Evolutionary conservation across 75 land plant genomes (phyloP).

Genomic region (Picea sitchensis): DNA sequence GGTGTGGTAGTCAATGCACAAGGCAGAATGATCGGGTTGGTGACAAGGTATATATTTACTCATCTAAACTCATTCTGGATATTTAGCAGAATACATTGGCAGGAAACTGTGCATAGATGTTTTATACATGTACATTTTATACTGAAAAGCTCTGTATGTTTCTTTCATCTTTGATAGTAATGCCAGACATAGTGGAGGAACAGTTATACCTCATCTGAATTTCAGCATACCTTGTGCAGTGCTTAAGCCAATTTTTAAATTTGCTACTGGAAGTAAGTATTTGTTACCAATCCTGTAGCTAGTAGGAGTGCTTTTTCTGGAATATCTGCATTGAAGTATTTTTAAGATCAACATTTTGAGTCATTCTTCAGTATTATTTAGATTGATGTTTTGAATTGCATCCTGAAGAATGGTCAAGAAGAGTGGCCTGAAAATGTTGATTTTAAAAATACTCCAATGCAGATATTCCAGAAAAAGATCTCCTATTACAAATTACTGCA

Average conservation of each 20-base stretch:
- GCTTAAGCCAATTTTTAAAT: slow-evolving; percentile 58
- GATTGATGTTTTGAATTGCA: too few relatives aligned
- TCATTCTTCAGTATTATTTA: too few relatives aligned
- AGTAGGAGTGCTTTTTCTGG: background rate
- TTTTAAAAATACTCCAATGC: background rate
- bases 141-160: background rate
- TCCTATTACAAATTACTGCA: too few relatives aligned
- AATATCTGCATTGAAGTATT: background rate
- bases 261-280: slow-evolving; percentile 43
- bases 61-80: background rate
- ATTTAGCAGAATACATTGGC: background rate
- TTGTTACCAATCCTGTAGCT: slow-evolving; percentile 3
- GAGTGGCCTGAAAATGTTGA: background rate
- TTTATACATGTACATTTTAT: background rate
- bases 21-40: slow-evolving; percentile 85
- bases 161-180: slow-evolving; percentile 44
- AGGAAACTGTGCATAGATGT: background rate
- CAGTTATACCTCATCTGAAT: slow-evolving; percentile 81
- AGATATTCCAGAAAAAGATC: background rate
- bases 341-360: background rate
- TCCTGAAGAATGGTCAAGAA: too few relatives aligned
- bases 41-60: slow-evolving; percentile 65
- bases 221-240: slow-evolving; percentile 90
- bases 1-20: slow-evolving; percentile 86
- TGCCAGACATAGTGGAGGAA: slow-evolving; percentile 86